Conservation (phyloP, 225 moss, liverwort and hornwort species). For the Takakia lepidozioides region DNA sequence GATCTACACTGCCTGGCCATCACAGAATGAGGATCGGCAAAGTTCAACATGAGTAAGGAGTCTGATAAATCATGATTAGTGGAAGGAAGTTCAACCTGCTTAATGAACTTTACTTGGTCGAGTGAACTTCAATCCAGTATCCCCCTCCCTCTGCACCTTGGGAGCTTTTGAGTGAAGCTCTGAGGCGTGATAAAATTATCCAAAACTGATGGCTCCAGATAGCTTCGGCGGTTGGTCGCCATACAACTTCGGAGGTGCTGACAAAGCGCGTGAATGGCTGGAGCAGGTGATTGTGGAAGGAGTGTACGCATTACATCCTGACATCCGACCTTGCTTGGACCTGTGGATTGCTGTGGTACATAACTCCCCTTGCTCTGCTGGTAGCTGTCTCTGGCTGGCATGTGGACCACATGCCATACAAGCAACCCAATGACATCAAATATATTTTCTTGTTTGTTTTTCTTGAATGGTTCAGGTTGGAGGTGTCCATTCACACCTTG, state of each 20-base stretch:
- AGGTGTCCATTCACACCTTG: slow-evolving; percentile 86
- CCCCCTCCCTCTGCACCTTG: no score
- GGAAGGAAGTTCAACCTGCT: no score
- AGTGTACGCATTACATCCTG: slow-evolving; percentile 78
- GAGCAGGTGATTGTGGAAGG: slow-evolving; percentile 77
- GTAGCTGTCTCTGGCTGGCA: neutral
- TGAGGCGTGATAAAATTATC: no score
- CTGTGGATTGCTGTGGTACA: slow-evolving; percentile 80
- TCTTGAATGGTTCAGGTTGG: slow-evolving; percentile 39
- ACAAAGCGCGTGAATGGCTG: slow-evolving; percentile 23
- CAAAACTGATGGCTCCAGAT: slow-evolving; percentile 16
- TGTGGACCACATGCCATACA: no score
- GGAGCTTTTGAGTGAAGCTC: no score
- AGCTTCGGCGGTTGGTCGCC: slow-evolving; percentile 12
- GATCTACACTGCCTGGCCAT: no score
- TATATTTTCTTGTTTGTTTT: neutral
- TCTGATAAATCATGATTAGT: no score
- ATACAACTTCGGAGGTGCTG: slow-evolving; percentile 12
- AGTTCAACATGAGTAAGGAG: no score
- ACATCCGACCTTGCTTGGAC: slow-evolving; percentile 71
- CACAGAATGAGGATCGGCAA: no score
- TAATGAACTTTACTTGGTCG: no score
- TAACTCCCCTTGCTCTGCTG: neutral
- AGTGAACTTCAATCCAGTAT: no score
- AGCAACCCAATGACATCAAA: no score